Evolutionary conservation across 495 filamentous ascomycete genomes (phyloP).

Genomic region (Aspergillus nanangensis): DNA sequence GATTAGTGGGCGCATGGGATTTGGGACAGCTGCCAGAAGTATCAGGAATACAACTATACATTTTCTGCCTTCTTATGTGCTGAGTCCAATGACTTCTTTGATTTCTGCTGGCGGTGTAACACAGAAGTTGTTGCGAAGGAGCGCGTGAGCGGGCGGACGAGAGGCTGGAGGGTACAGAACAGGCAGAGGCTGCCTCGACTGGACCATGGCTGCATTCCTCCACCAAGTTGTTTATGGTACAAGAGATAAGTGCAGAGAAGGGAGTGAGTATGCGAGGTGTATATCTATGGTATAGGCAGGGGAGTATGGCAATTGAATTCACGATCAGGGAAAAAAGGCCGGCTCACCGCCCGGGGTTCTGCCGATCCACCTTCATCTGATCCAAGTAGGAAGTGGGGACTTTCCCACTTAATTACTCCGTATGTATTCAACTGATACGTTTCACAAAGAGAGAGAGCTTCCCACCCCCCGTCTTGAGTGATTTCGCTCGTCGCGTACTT

Average conservation of each 20-base stretch:
- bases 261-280: not conserved
- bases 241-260: not conserved
- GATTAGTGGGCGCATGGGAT: no score
- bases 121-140: constrained; percentile 29
- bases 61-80: not conserved
- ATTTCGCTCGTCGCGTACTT: not conserved
- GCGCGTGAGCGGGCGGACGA: constrained; percentile 19
- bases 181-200: constrained; percentile 32
- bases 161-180: constrained; percentile 26
- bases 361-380: constrained; percentile 8
- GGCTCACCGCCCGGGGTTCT: constrained; percentile 1
- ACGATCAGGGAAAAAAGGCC: not conserved
- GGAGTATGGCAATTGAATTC: no score
- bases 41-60: no score
- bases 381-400: no score
- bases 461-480: constrained; percentile 5
- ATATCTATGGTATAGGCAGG: not conserved
- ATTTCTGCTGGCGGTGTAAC: constrained; percentile 21
- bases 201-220: constrained; percentile 37
- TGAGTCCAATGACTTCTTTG: constrained; percentile 1
- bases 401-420: not conserved
- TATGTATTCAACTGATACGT: constrained; percentile 15
- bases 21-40: no score
- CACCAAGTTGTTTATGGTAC: not conserved
- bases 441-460: constrained; percentile 17